Evolutionary conservation across 106 monocot species (phyloP).

Genomic region (Acanthochlamys bracteata): DNA sequence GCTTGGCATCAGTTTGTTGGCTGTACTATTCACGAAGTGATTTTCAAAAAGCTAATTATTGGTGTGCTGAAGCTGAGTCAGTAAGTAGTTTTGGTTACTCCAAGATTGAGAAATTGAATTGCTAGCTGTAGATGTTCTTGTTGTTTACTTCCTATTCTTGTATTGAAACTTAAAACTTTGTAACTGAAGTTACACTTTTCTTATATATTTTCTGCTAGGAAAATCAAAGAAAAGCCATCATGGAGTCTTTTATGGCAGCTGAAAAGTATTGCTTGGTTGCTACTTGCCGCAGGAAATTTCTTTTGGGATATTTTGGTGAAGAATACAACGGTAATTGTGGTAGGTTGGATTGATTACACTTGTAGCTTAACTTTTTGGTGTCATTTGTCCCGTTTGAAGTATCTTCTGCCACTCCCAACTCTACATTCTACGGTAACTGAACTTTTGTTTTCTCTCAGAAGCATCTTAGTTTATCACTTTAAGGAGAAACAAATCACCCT

Average conservation of each 20-base stretch:
- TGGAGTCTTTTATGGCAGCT: slow-evolving; percentile 73
- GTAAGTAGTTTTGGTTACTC: slow-evolving; percentile 32
- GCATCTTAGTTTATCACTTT: no score
- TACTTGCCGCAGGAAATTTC: slow-evolving; percentile 80
- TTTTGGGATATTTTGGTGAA: slow-evolving; percentile 92
- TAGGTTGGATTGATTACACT: no score
- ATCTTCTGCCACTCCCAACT: neutral
- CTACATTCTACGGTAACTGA: no score
- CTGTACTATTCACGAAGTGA: slow-evolving; percentile 91
- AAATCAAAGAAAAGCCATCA: slow-evolving; percentile 73
- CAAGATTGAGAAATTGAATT: no score
- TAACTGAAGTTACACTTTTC: no score
- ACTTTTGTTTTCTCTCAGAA: no score
- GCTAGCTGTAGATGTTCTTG: no score
- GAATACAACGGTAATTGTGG: slow-evolving; percentile 41
- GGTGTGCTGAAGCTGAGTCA: slow-evolving; percentile 56
- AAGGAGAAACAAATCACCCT: no score
- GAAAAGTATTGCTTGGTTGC: slow-evolving; percentile 77
- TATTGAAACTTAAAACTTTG: no score
- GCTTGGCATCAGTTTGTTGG: slow-evolving; percentile 81
- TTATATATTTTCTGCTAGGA: slow-evolving; percentile 25
- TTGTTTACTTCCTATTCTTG: no score
- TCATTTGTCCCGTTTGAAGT: neutral
- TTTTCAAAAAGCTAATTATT: slow-evolving; percentile 93
- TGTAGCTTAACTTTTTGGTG: no score